Percentiles rank a stretch among this genome's conserved stretches.
These are phyloP conservation scores for Globisporangium polare DNA, from an alignment of 352 stramenopile species.

Conservation along the genomic window DNA sequence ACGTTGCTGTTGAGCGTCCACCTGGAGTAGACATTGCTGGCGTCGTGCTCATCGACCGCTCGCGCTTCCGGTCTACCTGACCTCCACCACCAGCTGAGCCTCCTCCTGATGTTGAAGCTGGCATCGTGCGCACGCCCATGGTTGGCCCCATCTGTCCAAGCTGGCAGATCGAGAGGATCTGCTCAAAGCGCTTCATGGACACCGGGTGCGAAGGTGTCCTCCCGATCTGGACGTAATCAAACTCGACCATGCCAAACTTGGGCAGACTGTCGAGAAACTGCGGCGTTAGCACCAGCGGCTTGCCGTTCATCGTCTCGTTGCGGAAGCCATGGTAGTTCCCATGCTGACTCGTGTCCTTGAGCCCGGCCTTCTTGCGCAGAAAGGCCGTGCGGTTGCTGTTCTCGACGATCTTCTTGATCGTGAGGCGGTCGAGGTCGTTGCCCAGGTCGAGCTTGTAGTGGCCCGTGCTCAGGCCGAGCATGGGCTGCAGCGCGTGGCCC, in stretches of 20 bases:
- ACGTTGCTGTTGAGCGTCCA: not conserved
- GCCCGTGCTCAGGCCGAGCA: slow-evolving; percentile 54
- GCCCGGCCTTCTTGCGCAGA: slow-evolving; percentile 52
- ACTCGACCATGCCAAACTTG: slow-evolving; percentile 68
- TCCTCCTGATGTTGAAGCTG: not conserved
- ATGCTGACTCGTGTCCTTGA: slow-evolving; percentile 76
- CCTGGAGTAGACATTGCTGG: not conserved
- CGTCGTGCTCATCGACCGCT: slow-evolving; percentile 6
- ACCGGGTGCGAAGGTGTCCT: slow-evolving; percentile 30
- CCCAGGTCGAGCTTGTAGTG: slow-evolving; percentile 71
- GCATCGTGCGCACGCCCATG: slow-evolving; percentile 25
- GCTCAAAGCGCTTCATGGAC: slow-evolving; percentile 60
- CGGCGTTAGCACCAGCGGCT: slow-evolving; percentile 45
- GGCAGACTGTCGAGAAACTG: slow-evolving; percentile 62
- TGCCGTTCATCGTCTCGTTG: slow-evolving; percentile 71
- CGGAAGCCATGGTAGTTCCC: slow-evolving; percentile 72
- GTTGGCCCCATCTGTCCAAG: slow-evolving; percentile 39
- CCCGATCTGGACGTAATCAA: slow-evolving; percentile 71
- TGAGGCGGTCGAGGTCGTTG: slow-evolving; percentile 61
- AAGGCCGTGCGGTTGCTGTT: slow-evolving; percentile 77
- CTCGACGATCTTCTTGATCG: slow-evolving; percentile 69
- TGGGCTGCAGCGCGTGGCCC: slow-evolving; percentile 50
- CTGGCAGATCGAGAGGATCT: slow-evolving; percentile 58
- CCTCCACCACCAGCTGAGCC: not conserved
- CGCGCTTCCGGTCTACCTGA: not conserved